A percentile compares a stretch with the other conserved stretches of the same genome.
Conservation (phyloP, 345 rosid genomes). For the Hibiscus mutabilis region DNA sequence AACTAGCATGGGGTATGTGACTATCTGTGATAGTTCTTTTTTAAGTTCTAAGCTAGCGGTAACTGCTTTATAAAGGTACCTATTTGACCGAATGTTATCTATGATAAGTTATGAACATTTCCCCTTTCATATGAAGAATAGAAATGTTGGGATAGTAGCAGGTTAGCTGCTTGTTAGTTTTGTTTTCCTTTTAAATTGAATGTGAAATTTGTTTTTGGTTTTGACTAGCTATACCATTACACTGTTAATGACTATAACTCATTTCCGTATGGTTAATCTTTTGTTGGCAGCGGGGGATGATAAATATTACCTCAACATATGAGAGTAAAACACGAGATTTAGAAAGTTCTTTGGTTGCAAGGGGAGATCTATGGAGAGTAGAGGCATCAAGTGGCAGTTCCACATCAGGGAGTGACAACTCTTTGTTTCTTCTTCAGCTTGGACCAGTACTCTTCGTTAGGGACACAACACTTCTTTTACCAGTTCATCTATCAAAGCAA, state of each 20-base stretch:
- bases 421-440: slow-evolving; percentile 88
- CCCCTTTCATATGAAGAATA: not conserved
- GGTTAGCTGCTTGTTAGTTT: not conserved
- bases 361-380: slow-evolving; percentile 94
- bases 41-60: not conserved
- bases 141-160: not conserved
- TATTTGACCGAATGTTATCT: not conserved
- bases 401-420: slow-evolving; percentile 53
- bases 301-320: slow-evolving; percentile 74
- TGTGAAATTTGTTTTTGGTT: not conserved
- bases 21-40: not conserved
- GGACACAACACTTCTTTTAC: slow-evolving; percentile 80
- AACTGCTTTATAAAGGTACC: not conserved
- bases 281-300: slow-evolving; percentile 43
- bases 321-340: slow-evolving; percentile 64
- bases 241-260: not conserved
- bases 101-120: not conserved
- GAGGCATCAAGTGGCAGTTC: slow-evolving; percentile 75
- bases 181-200: not conserved
- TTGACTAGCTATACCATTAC: not conserved
- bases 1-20: not conserved
- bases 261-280: slow-evolving; percentile 6
- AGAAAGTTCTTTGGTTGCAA: slow-evolving; percentile 74
- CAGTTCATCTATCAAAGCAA: slow-evolving; percentile 87
- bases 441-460: slow-evolving; percentile 91